These are phyloP conservation scores for Metschnikowia anglica DNA, from an alignment of 805 yeast species.

Conservation along the genomic window DNA sequence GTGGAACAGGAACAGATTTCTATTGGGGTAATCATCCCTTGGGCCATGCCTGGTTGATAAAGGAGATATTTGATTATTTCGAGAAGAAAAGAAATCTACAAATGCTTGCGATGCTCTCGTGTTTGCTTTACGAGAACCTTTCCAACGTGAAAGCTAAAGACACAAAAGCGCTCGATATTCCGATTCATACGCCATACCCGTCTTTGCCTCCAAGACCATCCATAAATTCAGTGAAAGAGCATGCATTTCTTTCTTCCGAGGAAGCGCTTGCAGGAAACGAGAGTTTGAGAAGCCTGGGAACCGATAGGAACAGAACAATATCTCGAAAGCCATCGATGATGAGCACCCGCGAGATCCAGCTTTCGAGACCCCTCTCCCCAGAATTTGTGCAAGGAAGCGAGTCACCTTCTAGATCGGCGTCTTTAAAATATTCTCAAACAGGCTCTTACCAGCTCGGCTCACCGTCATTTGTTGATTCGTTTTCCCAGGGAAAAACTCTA, in stretches of 20 bases:
- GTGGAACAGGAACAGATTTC: constrained; percentile 30
- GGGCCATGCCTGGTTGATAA: constrained; percentile 66
- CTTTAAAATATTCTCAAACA: constrained; percentile 1
- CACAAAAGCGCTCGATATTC: constrained; percentile 30
- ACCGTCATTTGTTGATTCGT: constrained; percentile 9
- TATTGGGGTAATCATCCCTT: constrained; percentile 83
- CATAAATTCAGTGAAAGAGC: constrained; percentile 11
- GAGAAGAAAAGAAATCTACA: constrained; percentile 69
- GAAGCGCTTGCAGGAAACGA: constrained; percentile 8
- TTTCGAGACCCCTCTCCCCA: constrained; percentile 13
- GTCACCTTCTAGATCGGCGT: constrained; percentile 4
- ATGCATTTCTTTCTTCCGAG: constrained; percentile 9
- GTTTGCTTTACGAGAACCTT: constrained; percentile 56
- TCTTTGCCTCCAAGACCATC: constrained; percentile 31
- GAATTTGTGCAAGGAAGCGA: constrained; percentile 7
- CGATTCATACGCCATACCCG: constrained; percentile 49
- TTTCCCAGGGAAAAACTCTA: constrained; percentile 1
- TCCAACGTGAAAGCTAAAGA: constrained; percentile 8
- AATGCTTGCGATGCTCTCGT: constrained; percentile 86
- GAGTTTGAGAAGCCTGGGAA: constrained; percentile 2
- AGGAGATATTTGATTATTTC: constrained; percentile 60
- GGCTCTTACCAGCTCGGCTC: constrained; percentile 7
- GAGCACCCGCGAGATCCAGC: constrained; percentile 14
- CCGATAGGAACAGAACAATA: constrained; percentile 1
- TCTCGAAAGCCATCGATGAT: constrained; percentile 16